Evolutionary conservation across 2,329 filamentous ascomycete genomes (phyloP), one percentile per base, ranked within the genome.

Genomic region (Aspergillus carbonarius): DNA sequence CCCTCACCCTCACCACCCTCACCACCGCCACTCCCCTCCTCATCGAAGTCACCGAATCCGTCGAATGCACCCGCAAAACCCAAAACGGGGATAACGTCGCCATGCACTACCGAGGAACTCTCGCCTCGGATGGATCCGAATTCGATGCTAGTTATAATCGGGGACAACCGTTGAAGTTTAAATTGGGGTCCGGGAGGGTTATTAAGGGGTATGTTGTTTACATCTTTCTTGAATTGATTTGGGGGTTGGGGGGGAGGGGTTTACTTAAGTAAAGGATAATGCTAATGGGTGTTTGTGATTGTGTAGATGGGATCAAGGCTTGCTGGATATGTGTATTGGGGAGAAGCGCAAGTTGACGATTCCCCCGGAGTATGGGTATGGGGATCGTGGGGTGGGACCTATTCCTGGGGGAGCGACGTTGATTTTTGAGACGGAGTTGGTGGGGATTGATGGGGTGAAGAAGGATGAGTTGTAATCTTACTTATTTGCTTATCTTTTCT

Each of bases 251-350:
- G 30, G 8, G 3, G 10, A 32, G 10, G 30, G 8, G 23, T 3
- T 23, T 23, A 23, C 23, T 23, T 23, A 23, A 23, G n/a, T n/a
- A 30, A 30, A 30, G 30, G 8, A 32, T 32, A 9, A 42, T 5
- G 37, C 17, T 25, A 9, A 60, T 61, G n/a, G n/a, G n/a, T n/a
- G n/a, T n/a, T n/a, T n/a, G n/a, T 48, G 8, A 17, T 49, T 44
- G 27, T 55, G 32, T 25, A 91, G 88, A 72, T 97, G 93, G 93
- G 93, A 98, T 69, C 78, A 96, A 73, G 93, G 93, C 51, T 83
- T 98, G 39, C 69, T 95, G 55, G 91, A 91, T 71, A 97, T 98
- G 93, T 98, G 95, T 78, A 89, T 96, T 68, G 93, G 95, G 62
- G 93, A 98, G 82, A 93, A 93, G 82, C 85, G 89, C 67, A 93